Evolutionary conservation across 2,329 filamentous ascomycete species (phyloP), one percentile per base, ranked within the genome.

Genomic region (Mycogone perniciosa): DNA sequence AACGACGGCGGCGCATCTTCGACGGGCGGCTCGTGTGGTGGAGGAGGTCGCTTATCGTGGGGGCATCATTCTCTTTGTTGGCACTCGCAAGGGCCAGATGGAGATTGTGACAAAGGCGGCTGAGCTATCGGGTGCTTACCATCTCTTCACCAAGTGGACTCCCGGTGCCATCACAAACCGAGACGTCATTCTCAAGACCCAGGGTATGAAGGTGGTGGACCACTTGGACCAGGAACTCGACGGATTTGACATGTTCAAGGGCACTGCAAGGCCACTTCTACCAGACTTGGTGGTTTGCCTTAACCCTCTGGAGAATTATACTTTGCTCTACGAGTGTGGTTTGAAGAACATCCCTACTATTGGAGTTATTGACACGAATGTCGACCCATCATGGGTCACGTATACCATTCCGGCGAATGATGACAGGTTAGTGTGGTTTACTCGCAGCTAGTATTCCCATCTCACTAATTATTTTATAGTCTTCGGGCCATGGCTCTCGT

Each of bases 331-430:
- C 69, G 93, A 99, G 75, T 97, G 93, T 67, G 88, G 86, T 0
- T 67, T 90, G 52, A 86, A 89, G 65, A 88, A 86, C 63, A 88
- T 99, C 51, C 93, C 93, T 1, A 97, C 93, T 0, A 93, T 99
- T 62, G 93, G 92, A 43, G 78, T 99, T 52, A 86, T 97, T 59
- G 93, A 99, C 69, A 97, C 93, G 1, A 88, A 99, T 68, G 85
- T 84, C 2, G 88, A 97, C 69, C 89, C 93, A 1, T 89, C 89
- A 0, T 92, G 88, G 82, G 90, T 97, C 46, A 97, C 93, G 4
- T 99, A 99, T 66, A 88, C 88, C 10, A 96, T 99, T 59, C 93
- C 93, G 2, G 89, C 89, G 46, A 99, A 99, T 67, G 93, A 99
- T 65, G 93, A 99, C 76, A 90, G 85, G 86, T 89, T 67, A 64